phyloP scores from a whole-genome alignment of 768 basidiomycete species.

The Boletus sensibilis region DNA sequence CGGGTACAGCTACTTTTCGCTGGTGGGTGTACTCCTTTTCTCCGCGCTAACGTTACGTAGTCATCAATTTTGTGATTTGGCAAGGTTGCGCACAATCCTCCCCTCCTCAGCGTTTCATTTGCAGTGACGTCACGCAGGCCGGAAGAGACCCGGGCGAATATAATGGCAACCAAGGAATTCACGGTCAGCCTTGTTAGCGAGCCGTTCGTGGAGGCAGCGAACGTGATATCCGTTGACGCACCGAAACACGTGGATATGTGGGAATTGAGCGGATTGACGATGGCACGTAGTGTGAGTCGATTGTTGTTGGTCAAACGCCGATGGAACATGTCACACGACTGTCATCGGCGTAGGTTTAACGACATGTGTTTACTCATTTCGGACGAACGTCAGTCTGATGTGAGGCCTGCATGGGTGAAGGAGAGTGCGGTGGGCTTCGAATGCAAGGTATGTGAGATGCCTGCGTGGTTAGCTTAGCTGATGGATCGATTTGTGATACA shows the following conservation, averaged over 20 bases:
- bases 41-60: constrained; percentile 13
- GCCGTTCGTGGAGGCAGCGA: constrained; percentile 56
- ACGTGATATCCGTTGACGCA: constrained; percentile 53
- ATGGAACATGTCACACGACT: constrained; percentile 12
- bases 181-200: constrained; percentile 73
- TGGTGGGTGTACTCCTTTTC: constrained; percentile 38
- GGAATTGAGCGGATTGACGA: constrained; percentile 58
- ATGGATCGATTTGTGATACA: constrained; percentile 30
- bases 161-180: constrained; percentile 63
- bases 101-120: constrained; percentile 64
- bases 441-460: constrained; percentile 50
- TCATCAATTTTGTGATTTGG: constrained; percentile 3
- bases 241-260: constrained; percentile 56
- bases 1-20: constrained; percentile 55
- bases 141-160: constrained; percentile 67
- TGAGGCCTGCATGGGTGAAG: constrained; percentile 52
- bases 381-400: constrained; percentile 36
- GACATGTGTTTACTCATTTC: constrained; percentile 10
- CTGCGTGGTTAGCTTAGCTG: neutral
- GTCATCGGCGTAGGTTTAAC: neutral
- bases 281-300: constrained; percentile 48
- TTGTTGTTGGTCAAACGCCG: constrained; percentile 5
- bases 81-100: constrained; percentile 60
- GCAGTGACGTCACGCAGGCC: constrained; percentile 41
- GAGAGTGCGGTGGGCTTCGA: constrained; percentile 62